These are phyloP conservation scores for Myxozyma geophila DNA, from an alignment of 805 yeast genomes.

Conservation along the genomic window DNA sequence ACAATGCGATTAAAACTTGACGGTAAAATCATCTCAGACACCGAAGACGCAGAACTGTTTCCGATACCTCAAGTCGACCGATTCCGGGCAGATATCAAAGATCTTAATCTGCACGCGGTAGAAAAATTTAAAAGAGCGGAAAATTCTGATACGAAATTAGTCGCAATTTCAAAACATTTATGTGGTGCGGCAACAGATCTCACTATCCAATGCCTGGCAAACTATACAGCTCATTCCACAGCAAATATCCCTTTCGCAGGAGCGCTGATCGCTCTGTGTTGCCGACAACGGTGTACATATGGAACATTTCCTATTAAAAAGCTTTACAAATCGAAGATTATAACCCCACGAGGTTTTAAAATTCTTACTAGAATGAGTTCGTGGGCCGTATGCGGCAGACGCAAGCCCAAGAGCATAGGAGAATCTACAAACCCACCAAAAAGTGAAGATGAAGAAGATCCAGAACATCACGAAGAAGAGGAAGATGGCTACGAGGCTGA, in stretches of 20 bases:
- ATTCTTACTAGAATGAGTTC: constrained; percentile 69
- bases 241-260: constrained; percentile 47
- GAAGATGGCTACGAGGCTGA: constrained; percentile 47
- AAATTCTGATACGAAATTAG: constrained; percentile 28
- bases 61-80: constrained; percentile 52
- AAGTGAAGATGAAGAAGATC: constrained; percentile 4
- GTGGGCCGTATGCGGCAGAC: constrained; percentile 84
- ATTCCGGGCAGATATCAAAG: constrained; percentile 78
- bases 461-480: constrained; percentile 2
- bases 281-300: constrained; percentile 80
- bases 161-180: constrained; percentile 82
- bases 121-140: constrained; percentile 35
- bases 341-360: constrained; percentile 44
- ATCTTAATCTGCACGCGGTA: constrained; percentile 58
- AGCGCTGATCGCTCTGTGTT: constrained; percentile 85
- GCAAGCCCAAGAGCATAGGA: constrained; percentile 39
- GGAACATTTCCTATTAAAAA: constrained; percentile 54
- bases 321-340: constrained; percentile 25
- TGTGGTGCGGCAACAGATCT: constrained; percentile 95
- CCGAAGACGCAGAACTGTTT: constrained; percentile 29
- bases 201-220: constrained; percentile 67
- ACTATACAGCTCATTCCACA: constrained; percentile 33
- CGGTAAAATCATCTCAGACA: constrained; percentile 52
- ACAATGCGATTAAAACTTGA: constrained; percentile 81
- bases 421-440: not conserved